Conservation (phyloP, 352 stramenopile genomes). For the Lagenidium sp. region DNA sequence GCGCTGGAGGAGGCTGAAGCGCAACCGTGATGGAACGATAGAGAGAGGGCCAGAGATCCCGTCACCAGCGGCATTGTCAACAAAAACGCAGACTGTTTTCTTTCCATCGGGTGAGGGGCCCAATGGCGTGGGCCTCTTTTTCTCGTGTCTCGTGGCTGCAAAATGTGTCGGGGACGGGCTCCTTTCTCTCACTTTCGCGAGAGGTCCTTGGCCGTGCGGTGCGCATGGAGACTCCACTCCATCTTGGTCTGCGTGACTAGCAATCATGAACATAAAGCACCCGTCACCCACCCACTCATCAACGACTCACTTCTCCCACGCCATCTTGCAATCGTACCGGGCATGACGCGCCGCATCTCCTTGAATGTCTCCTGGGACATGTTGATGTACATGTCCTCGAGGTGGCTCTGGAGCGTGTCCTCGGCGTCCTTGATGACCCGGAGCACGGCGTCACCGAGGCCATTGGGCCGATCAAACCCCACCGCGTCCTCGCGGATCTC, state of each 20-base stretch:
- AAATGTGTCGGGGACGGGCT: not conserved
- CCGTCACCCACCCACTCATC: not conserved
- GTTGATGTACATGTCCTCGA: constrained; percentile 93
- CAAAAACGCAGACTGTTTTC: too few species aligned
- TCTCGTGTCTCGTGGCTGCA: not conserved
- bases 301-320: too few species aligned
- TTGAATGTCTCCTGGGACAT: constrained; percentile 94
- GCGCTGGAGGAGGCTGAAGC: constrained; percentile 19
- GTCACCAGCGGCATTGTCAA: too few species aligned
- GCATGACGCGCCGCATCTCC: constrained; percentile 93
- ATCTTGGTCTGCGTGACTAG: constrained; percentile 84
- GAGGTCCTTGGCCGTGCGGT: constrained; percentile 74
- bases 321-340: constrained; percentile 37
- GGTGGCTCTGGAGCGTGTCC: constrained; percentile 78
- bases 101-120: too few species aligned
- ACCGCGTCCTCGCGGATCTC: constrained; percentile 41
- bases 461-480: constrained; percentile 22
- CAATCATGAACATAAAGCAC: too few species aligned
- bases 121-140: too few species aligned
- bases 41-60: too few species aligned
- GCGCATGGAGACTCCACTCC: constrained; percentile 80
- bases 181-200: constrained; percentile 37
- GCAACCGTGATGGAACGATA: too few species aligned
- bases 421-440: constrained; percentile 74
- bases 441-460: constrained; percentile 55